Base-by-base conservation (phyloP, 768 basidiomycete genomes). In the Mycena haematopus region DNA sequence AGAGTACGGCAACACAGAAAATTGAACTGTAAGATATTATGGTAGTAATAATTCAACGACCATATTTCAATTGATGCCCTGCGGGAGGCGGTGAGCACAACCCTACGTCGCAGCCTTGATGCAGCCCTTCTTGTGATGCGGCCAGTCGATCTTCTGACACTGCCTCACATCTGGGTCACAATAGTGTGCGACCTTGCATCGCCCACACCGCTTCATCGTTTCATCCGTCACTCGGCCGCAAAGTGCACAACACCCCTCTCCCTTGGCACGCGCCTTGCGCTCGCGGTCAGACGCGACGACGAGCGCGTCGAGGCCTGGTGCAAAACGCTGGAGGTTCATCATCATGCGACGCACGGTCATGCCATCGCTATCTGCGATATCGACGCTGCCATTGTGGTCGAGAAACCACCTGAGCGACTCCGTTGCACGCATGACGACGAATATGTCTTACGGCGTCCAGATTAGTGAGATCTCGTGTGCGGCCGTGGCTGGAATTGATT, bases 111-210 rank as follows among this genome's bases (percentile, higher is more conserved):
- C 4, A 6, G 47, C 31, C 45, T 45, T 15, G 3, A 36, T 33
- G 29, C 78, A 80, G 0, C 22, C 47, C 58, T 67, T 71, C 69
- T 80, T 83, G 57, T 81, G 78, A 17, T 65, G 69, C 9, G 77
- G 76, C 79, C 80, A 82, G 54, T 81, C 76, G 24, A 66, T 58
- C 60, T 73, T 76, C 60, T 80, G 79, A 46, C 79, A 82, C 13
- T 62, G 67, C 40, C 76, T 68, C 50, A 58, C 52, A 1, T 60
- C 51, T 4, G 76, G 71, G 24, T 65, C 42, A 66, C 79, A 80
- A 58, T 81, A 80, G 22, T 65, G 65, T 9, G 68, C 76, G 36
- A 63, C 69, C 67, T 75, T 78, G 70, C 79, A 80, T 47, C 71
- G 67, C 29, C 70, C 68, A 66, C 79, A 81, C 6, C 51, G 40